A percentile compares a stretch with the other conserved stretches of the same genome.
These are phyloP conservation scores for Penicillium subrubescens DNA, from an alignment of 495 filamentous ascomycete species.

Conservation along the genomic window DNA sequence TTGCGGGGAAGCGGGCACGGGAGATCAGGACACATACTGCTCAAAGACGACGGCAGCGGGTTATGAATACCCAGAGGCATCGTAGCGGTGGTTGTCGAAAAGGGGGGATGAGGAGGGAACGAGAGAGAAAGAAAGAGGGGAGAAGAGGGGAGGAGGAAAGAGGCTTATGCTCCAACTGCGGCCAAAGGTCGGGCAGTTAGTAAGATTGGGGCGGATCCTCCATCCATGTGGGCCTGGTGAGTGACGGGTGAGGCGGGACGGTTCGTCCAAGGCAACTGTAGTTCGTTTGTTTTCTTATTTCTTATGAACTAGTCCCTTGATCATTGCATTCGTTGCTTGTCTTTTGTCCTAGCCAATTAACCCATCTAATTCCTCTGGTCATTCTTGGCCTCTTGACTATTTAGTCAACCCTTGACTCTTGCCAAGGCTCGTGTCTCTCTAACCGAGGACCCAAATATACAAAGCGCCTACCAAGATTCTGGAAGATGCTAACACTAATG, in stretches of 20 bases:
- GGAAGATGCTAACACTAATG: neutral
- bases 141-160: constrained; percentile 12
- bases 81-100: constrained; percentile 27
- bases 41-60: constrained; percentile 66
- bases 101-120: constrained; percentile 4
- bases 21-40: constrained; percentile 49
- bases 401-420: neutral
- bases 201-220: constrained; percentile 31
- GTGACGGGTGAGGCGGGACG: constrained; percentile 30
- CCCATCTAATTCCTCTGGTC: neutral
- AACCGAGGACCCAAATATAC: neutral
- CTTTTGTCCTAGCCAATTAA: neutral
- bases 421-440: neutral
- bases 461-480: neutral
- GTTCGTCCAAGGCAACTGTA: constrained; percentile 17
- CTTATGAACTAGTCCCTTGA: neutral
- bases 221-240: constrained; percentile 35
- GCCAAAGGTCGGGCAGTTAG: constrained; percentile 25
- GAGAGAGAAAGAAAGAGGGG: constrained; percentile 6
- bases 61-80: constrained; percentile 70
- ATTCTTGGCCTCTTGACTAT: neutral
- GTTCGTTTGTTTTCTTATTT: neutral
- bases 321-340: neutral
- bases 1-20: constrained; percentile 43
- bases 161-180: constrained; percentile 22